Base-by-base conservation (phyloP, 768 basidiomycete species). In the Mycena filopes region DNA sequence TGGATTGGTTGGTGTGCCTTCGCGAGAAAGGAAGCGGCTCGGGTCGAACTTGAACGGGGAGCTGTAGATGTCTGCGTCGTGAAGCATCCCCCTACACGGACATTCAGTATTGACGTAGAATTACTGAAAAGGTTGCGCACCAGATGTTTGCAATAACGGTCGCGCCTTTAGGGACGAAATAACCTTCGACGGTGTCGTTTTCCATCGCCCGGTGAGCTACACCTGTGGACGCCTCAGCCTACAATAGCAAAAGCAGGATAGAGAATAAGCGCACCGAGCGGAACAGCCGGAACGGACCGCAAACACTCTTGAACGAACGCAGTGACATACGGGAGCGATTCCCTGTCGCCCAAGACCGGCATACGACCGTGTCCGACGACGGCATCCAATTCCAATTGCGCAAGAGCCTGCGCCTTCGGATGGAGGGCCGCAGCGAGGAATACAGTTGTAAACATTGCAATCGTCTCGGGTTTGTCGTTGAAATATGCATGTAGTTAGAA, bases 141-240 rank as follows among this genome's bases (percentile, higher is more conserved):
- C 48, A 50, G 48, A 50, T 50, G 21, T 50, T 50, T 18, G 48
- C 29, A n/a, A 50, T 50, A n/a, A 50, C 29, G 16, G 48, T 50
- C 5, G 48, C 20, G 21, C 48, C 48, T 18, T 50, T 33, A 31
- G 48, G 29, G 10, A 50, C 21, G 48, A 20, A 33, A n/a, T 50
- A 50, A 33, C 48, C 48, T 20, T 50, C 48, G 4, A 50, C 21
- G 2, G 16, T 50, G 29, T 50, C 48, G 48, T 29, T 50, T 33
- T 50, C 29, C 48, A 50, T 50, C 21, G 48, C 28, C 18, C 28
- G 28, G 48, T 50, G 29, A 33, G 48, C 48, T 8, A 43, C 48
- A 50, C 48, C 48, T 50, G n/a, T 13, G 29, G 4, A 28, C 15
- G 4, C 33, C 4, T 50, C 18, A 33, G 48, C 7, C 20, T 16